A percentile compares a stretch with the other conserved stretches of the same genome.
These are phyloP conservation scores for Aspergillus fructus DNA, from an alignment of 2,329 filamentous ascomycete genomes.

Conservation along the genomic window DNA sequence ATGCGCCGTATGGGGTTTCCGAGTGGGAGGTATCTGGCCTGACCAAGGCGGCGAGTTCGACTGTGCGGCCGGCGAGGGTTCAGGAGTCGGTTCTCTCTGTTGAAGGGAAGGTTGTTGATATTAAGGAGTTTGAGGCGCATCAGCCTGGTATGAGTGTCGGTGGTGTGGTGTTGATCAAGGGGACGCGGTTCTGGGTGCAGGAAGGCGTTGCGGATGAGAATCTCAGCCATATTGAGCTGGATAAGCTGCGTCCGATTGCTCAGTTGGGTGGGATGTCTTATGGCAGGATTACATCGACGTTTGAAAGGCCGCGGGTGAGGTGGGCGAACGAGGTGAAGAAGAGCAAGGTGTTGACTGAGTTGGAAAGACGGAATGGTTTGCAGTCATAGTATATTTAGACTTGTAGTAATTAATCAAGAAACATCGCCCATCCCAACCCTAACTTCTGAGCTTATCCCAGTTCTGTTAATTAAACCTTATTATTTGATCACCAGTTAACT, in stretches of 20 bases:
- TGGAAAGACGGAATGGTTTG: background rate
- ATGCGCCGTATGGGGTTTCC: conserved; percentile 71
- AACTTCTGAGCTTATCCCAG: too few relatives aligned
- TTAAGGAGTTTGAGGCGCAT: conserved; percentile 73
- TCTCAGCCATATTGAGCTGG: conserved; percentile 69
- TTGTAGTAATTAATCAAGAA: too few relatives aligned
- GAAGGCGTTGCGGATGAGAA: conserved; percentile 85
- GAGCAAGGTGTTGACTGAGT: background rate
- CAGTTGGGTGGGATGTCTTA: conserved; percentile 87
- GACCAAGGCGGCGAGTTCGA: conserved; percentile 63
- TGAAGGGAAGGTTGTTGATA: conserved; percentile 74
- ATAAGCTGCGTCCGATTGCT: conserved; percentile 72
- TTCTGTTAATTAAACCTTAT: too few relatives aligned
- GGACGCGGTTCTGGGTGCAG: conserved; percentile 80
- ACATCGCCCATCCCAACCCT: too few relatives aligned
- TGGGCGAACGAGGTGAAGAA: conserved; percentile 7
- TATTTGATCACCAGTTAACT: too few relatives aligned
- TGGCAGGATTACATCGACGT: conserved; percentile 64
- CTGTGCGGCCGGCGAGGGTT: conserved; percentile 70
- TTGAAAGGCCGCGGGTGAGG: conserved; percentile 61
- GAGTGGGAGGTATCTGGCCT: conserved; percentile 81
- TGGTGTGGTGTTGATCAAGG: conserved; percentile 75
- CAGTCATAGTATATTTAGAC: background rate
- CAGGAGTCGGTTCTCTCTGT: conserved; percentile 79
- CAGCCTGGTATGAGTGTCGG: conserved; percentile 70